Evolutionary conservation across 2,329 filamentous ascomycete species (phyloP), one percentile per base, ranked within the genome.

Genomic region (Hypoxylon rubiginosum): DNA sequence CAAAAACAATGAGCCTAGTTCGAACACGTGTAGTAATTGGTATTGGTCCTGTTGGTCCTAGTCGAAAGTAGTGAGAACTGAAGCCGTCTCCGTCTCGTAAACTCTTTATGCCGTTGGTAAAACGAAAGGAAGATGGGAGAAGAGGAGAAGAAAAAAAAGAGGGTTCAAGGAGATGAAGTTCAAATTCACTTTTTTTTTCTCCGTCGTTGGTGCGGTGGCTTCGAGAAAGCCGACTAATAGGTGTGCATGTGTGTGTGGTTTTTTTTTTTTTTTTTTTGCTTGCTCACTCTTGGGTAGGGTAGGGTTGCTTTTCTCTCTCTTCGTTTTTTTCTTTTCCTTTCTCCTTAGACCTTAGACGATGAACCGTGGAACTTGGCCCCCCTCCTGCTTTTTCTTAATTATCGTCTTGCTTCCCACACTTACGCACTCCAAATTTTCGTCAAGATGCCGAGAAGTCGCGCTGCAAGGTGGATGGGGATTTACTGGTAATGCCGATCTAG

Each of bases 401-500:
- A 50, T 64, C 48, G 63, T 62, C 46, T 50, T 62, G 49, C 55
- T 36, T 58, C 48, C 32, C 13, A 32, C 43, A 21, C 49, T 10
- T 34, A 65, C 58, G 51, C 55, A 59, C 43, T 53, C 52, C 15
- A 56, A 32, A 4, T 66, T 66, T 60, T 67, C 58, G 62, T 60
- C 17, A 66, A 62, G 66, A 43, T 66, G 61, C 61, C 61, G 64
- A 67, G 61, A 46, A 43, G 43, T 60, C 36, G 49, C 24, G 43
- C 67, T 64, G 64, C 43, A 52, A 39, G 57, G 51, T 43, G 39
- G 17, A 17, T 43, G 39, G 39, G 17, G 49, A 62, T 60, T 58
- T 58, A 41, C 58, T 61, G 32, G 26, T 41, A 62, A 48, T 68
- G 62, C 62, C 62, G 62, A 68, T 62, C 58, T 70, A 53, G 49